Evolutionary conservation across 805 yeast species (phyloP).

Genomic region (Spathaspora arborariae): DNA sequence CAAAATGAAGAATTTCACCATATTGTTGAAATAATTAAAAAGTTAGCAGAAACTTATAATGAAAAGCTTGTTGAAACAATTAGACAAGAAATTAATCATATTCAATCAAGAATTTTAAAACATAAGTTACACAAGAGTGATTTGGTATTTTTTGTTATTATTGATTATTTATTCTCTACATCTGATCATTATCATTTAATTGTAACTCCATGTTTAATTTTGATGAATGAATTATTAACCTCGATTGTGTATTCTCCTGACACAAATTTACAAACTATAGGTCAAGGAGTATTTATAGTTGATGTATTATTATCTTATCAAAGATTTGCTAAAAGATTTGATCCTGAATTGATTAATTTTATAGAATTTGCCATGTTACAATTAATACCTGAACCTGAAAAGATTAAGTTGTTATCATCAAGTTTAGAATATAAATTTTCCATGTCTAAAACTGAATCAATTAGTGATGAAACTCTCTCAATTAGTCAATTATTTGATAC

Average conservation of each 20-base stretch:
- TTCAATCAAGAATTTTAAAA: constrained; percentile 47
- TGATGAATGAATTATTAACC: constrained; percentile 64
- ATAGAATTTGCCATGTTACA: constrained; percentile 48
- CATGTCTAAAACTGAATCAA: neutral
- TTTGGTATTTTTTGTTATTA: constrained; percentile 59
- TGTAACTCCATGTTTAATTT: constrained; percentile 75
- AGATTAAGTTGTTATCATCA: constrained; percentile 6
- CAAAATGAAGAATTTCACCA: constrained; percentile 36
- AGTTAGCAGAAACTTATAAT: constrained; percentile 62
- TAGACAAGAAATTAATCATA: constrained; percentile 51
- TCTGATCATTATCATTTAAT: constrained; percentile 94
- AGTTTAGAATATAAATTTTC: neutral
- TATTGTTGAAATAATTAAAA: constrained; percentile 46
- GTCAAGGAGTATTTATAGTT: constrained; percentile 63
- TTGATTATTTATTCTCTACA: constrained; percentile 83
- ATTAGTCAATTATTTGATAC: constrained; percentile 2
- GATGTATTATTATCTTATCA: constrained; percentile 71
- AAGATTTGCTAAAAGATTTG: constrained; percentile 68
- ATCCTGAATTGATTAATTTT: constrained; percentile 73
- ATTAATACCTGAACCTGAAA: constrained; percentile 38
- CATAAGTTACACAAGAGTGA: constrained; percentile 35
- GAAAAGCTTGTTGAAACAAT: constrained; percentile 58
- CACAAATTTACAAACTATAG: constrained; percentile 36
- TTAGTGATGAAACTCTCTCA: neutral
- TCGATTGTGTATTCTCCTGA: constrained; percentile 12